Evolutionary conservation across 2,329 filamentous ascomycete species (phyloP), one percentile per base, ranked within the genome.

Genomic region (Fusarium agapanthi): DNA sequence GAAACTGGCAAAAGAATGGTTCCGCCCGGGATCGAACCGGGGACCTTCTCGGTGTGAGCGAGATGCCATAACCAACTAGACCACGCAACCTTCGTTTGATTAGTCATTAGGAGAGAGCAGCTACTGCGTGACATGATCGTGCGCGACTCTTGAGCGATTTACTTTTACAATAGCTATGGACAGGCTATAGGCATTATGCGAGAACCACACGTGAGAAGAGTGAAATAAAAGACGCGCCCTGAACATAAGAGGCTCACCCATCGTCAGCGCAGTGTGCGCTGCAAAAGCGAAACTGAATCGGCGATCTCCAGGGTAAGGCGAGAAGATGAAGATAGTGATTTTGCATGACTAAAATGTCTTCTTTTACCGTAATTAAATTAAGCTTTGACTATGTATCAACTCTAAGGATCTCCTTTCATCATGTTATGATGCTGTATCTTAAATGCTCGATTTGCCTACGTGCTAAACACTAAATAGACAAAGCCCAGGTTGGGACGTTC

Each of bases 41-140:
- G 57, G 65, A 68, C 65, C 65, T 68, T 68, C 64, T 68, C 64
- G 64, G 57, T 68, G 65, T 68, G 65, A 68, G 64, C 65, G 65
- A 69, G 66, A 68, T 68, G 64, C 66, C 65, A 69, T 69, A 69
- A 69, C 65, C 65, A 64, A 47, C 66, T 69, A 69, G 66, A 69
- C 66, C 65, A 69, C 66, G 66, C 38, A 69, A 69, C 66, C 65
- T 12, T 18, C 0, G 0, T 18, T 15, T 26, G 28, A 34, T 55
- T 50, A n/a, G 18, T 50, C 16, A 57, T 37, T 37, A 0, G 6
- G 6, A 15, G 1, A 2, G 2, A 11, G 1, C 3, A 3, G 40
- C 2, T 45, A 56, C 30, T 14, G 13, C 7, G 6, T 0, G 3
- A 45, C 5, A 35, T 26, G 30, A 28, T 56, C 10, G 26, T 54